Base-by-base conservation (phyloP, 371 early-diverging fungal genomes). In the Saksenaea oblongispora region DNA sequence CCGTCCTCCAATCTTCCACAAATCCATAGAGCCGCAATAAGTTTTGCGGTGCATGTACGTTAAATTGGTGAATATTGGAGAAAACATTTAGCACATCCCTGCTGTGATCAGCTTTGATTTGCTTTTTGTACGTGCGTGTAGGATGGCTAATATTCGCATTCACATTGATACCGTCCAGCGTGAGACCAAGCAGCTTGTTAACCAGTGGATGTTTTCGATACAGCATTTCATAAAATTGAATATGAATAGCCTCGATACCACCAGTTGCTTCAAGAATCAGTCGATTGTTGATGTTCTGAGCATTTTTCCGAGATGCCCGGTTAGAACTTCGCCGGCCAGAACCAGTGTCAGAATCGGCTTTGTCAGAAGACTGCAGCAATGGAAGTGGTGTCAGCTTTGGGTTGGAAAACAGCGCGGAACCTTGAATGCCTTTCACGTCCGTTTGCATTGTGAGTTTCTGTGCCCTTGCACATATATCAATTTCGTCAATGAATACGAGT, bases 1-100 rank as follows among this genome's bases (percentile, higher is more conserved):
- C 92, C n/a, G 88, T 84, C 10, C 88, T 79, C 92, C 93, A 93
- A 44, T 89, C 89, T 61, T 91, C 92, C 17, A 93, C 72, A 69
- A 94, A 93, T 0, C 86, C 74, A 60, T 93, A 91, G 1, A 94
- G 71, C 39, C 87, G 87, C n/a, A 94, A 64, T 7, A 93, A 66
- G 59, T 91, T 91, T 56, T 90, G 84, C 1, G 93, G 94, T 0
- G 89, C 74, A 24, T 78, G 77, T 17, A 93, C 63, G n/a, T 76
- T 71, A 26, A 90, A 73, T 10, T 71, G 72, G 59, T 85, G 82
- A 26, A 92, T 75, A 11, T 74, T 81, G 31, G 85, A 83, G 61
- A 89, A 76, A 1, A 87, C 59, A 37, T 84, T 86, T 35, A 89
- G 64, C 0, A 86, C 73, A 24, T 86, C 72, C 10, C 74, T 78